Conservation (phyloP, 2,329 filamentous ascomycete species). For the Pseudogymnoascus sp. region DNA sequence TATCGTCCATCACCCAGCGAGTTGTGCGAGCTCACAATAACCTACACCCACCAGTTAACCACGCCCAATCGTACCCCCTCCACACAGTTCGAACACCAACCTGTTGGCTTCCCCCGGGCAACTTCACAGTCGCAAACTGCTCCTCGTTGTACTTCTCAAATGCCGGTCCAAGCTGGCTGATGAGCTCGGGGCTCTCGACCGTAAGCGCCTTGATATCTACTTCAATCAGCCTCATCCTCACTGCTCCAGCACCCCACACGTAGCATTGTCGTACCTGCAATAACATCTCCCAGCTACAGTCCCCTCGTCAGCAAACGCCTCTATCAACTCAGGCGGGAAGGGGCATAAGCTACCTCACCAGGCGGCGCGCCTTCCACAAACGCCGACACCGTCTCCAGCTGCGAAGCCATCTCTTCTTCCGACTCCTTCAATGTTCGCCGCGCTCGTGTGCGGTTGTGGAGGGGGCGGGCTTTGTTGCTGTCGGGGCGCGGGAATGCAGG, state of each 20-base stretch:
- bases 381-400: constrained; percentile 59
- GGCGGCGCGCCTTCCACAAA: constrained; percentile 93
- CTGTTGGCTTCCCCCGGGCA: constrained; percentile 75
- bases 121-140: constrained; percentile 81
- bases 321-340: not conserved
- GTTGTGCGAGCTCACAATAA: constrained; percentile 80
- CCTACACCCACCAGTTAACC: constrained; percentile 32
- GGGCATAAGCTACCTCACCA: constrained; percentile 66
- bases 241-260: not conserved
- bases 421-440: not conserved
- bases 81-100: constrained; percentile 37
- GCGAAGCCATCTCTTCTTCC: constrained; percentile 25
- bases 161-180: constrained; percentile 68
- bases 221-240: constrained; percentile 1
- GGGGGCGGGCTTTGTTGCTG: constrained; percentile 10
- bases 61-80: not conserved
- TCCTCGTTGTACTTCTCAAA: constrained; percentile 95
- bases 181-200: constrained; percentile 56
- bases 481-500: not conserved
- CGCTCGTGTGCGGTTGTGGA: constrained; percentile 11
- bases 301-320: not conserved
- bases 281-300: constrained; percentile 21
- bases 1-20: constrained; percentile 73
- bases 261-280: constrained; percentile 13
- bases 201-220: constrained; percentile 86